Evolutionary conservation across 2,329 filamentous ascomycete species (phyloP).

Genomic region (Apiospora arundinis): DNA sequence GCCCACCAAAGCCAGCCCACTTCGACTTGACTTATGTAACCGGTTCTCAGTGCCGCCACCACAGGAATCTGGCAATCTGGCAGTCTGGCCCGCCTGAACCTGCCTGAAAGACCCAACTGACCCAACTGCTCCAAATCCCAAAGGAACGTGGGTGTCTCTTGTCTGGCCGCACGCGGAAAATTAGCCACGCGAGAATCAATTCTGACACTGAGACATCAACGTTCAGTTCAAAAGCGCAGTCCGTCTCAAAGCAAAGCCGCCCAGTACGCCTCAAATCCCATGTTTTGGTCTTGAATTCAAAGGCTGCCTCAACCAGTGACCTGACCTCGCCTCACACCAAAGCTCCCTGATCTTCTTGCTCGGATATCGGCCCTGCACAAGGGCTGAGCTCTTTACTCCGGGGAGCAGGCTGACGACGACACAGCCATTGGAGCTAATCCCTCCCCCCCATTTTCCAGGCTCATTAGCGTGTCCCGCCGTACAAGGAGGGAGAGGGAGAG

Average conservation of each 20-base stretch:
- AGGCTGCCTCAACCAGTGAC: not conserved
- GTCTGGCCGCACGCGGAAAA: not conserved
- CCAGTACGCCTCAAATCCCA: not conserved
- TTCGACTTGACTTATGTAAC: not conserved
- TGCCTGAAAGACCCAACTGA: not conserved
- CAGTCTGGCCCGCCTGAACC: not conserved
- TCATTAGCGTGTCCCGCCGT: not conserved
- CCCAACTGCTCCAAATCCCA: conserved; percentile 1
- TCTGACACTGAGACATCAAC: not conserved
- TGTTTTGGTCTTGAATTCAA: not conserved
- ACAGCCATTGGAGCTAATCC: conserved; percentile 16
- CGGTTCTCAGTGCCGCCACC: not conserved
- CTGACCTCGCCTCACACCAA: not conserved
- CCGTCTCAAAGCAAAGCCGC: not conserved
- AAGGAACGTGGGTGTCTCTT: not conserved
- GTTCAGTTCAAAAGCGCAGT: not conserved
- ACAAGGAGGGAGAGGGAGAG: not conserved
- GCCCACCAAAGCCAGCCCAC: not conserved
- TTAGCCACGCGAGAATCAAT: not conserved
- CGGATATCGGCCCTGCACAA: not conserved
- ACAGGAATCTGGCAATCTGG: not conserved
- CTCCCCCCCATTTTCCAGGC: conserved; percentile 6
- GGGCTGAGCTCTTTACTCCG: not conserved
- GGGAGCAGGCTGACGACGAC: conserved; percentile 11
- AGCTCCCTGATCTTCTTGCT: not conserved